Conservation (phyloP, 1,284 basidiomycete species). For the Schizophyllum amplum region DNA sequence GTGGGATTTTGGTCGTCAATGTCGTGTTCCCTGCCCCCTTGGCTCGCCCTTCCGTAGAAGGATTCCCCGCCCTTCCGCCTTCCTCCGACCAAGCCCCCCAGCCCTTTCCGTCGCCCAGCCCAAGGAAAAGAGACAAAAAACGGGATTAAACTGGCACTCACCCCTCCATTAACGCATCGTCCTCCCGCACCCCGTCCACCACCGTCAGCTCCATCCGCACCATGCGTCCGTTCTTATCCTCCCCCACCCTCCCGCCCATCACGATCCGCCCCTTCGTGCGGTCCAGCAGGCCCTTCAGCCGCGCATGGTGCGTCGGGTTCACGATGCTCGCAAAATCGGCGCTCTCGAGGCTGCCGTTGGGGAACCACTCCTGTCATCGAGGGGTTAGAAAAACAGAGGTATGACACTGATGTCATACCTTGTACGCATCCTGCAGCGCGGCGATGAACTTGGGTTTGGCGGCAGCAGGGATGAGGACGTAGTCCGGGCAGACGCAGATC, state of each 20-base stretch:
- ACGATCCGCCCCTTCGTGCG: constrained; percentile 66
- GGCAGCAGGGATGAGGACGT: constrained; percentile 62
- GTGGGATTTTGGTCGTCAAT: background rate
- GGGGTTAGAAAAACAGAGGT: too few species aligned
- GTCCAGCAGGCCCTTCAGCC: constrained; percentile 58
- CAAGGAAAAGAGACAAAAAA: too few species aligned
- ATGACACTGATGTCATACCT: too few species aligned
- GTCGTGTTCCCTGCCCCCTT: too few species aligned
- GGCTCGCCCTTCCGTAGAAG: too few species aligned
- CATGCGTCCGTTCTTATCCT: too few species aligned
- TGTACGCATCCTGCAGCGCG: constrained; percentile 55
- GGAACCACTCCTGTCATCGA: background rate
- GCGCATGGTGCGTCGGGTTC: constrained; percentile 41
- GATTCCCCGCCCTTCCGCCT: too few species aligned
- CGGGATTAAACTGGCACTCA: too few species aligned
- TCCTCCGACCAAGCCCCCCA: too few species aligned
- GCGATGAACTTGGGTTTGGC: constrained; percentile 57
- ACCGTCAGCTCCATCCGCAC: constrained; percentile 66
- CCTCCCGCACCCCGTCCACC: constrained; percentile 50
- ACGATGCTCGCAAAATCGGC: constrained; percentile 30
- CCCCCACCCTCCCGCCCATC: constrained; percentile 62
- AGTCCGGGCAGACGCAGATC: constrained; percentile 72
- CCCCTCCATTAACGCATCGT: constrained; percentile 75
- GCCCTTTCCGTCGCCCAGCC: too few species aligned
- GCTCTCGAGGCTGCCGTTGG: constrained; percentile 38